Conservation (phyloP, 768 basidiomycete genomes). For the Trametes cubensis region DNA sequence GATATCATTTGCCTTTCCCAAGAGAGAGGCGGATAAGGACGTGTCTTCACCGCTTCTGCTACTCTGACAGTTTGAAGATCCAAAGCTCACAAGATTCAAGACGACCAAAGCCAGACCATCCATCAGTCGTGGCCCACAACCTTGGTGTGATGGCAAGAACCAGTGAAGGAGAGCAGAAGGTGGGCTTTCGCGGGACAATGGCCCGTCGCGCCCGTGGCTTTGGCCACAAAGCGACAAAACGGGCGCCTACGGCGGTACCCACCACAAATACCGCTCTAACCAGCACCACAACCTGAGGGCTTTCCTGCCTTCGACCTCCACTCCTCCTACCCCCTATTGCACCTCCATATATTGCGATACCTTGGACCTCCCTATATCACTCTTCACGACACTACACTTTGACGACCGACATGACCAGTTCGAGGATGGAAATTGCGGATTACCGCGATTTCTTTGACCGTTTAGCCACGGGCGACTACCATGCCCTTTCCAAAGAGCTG, state of each 20-base stretch:
- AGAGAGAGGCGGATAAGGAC: no score
- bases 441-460: slow-evolving; percentile 24
- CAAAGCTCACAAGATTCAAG: no score
- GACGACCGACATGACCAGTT: neutral
- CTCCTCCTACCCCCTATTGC: neutral
- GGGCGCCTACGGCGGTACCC: slow-evolving; percentile 1
- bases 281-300: slow-evolving; percentile 11
- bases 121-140: no score
- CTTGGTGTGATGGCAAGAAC: neutral
- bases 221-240: slow-evolving; percentile 3
- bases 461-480: slow-evolving; percentile 21
- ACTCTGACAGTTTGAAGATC: no score
- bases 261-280: slow-evolving; percentile 15
- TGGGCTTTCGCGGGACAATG: slow-evolving; percentile 16
- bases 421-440: slow-evolving; percentile 1
- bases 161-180: neutral
- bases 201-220: slow-evolving; percentile 4
- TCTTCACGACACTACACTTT: neutral
- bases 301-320: neutral
- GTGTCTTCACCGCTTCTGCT: no score
- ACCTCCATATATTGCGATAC: slow-evolving; percentile 5
- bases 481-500: slow-evolving; percentile 19
- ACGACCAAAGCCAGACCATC: no score
- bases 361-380: neutral
- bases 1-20: no score